Percentiles rank a stretch among this genome's conserved stretches.
phyloP scores from a whole-genome alignment of 2,329 filamentous ascomycete species.

The Kalmusia sp. region DNA sequence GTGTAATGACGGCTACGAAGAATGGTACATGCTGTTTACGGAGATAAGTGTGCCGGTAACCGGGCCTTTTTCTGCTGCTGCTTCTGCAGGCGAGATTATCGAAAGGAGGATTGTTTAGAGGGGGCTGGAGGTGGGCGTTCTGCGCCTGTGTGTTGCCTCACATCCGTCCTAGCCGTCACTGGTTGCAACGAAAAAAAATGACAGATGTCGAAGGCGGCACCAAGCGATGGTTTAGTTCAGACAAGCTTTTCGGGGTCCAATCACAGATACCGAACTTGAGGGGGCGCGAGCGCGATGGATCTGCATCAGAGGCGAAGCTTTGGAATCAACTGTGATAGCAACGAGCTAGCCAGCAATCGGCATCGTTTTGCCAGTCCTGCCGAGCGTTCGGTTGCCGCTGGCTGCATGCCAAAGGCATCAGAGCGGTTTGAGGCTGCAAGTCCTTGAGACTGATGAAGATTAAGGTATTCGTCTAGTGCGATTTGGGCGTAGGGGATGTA shows the following conservation, averaged over 20 bases:
- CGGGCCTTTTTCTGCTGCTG: not conserved
- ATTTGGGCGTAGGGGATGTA: slow-evolving; percentile 6
- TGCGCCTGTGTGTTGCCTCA: slow-evolving; percentile 18
- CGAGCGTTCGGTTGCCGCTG: slow-evolving; percentile 32
- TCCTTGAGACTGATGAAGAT: slow-evolving; percentile 31
- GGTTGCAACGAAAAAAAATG: slow-evolving; percentile 25
- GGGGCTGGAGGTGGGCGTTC: slow-evolving; percentile 11
- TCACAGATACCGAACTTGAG: slow-evolving; percentile 13
- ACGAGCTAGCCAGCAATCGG: slow-evolving; percentile 17
- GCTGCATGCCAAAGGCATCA: slow-evolving; percentile 40
- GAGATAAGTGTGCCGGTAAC: not conserved
- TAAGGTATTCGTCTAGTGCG: slow-evolving; percentile 21
- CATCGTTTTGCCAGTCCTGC: slow-evolving; percentile 30
- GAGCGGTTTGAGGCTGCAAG: slow-evolving; percentile 35
- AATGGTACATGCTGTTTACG: not conserved
- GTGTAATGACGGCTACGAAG: not conserved
- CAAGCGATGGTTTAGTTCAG: not conserved
- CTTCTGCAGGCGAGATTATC: slow-evolving; percentile 6
- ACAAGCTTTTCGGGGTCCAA: slow-evolving; percentile 7
- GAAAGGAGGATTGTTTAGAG: slow-evolving; percentile 17
- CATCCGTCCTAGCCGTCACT: slow-evolving; percentile 23
- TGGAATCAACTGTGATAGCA: not conserved
- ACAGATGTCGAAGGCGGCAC: slow-evolving; percentile 14
- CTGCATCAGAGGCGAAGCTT: slow-evolving; percentile 6
- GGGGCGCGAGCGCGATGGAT: slow-evolving; percentile 7